Conservation (phyloP, 805 yeast species). For the Zygosaccharomyces siamensis region DNA sequence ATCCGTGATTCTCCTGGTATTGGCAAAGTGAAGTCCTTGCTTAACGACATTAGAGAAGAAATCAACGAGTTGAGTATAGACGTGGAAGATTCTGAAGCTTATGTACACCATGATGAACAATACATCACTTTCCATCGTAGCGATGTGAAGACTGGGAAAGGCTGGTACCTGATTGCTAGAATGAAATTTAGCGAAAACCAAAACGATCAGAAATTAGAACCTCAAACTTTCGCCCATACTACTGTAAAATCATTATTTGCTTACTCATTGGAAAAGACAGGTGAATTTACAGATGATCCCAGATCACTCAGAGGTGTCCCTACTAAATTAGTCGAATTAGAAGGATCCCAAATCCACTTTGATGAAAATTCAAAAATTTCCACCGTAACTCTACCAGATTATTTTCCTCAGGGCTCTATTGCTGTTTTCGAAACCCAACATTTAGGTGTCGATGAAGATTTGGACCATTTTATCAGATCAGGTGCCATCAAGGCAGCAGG, state of each 20-base stretch:
- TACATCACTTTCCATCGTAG: slow-evolving; percentile 85
- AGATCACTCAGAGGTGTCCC: slow-evolving; percentile 58
- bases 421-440: slow-evolving; percentile 73
- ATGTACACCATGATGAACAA: slow-evolving; percentile 90
- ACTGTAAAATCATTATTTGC: slow-evolving; percentile 53
- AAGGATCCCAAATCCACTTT: slow-evolving; percentile 44
- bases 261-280: slow-evolving; percentile 49
- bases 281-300: slow-evolving; percentile 41
- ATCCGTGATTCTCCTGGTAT: slow-evolving; percentile 54
- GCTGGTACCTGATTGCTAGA: slow-evolving; percentile 84
- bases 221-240: slow-evolving; percentile 57
- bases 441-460: slow-evolving; percentile 55
- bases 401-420: slow-evolving; percentile 87
- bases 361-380: slow-evolving; percentile 43
- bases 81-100: slow-evolving; percentile 75
- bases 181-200: slow-evolving; percentile 54
- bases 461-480: slow-evolving; percentile 62
- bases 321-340: slow-evolving; percentile 51
- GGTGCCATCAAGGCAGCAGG: slow-evolving; percentile 75
- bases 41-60: slow-evolving; percentile 53
- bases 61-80: slow-evolving; percentile 47
- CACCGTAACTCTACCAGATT: slow-evolving; percentile 50
- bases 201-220: slow-evolving; percentile 52
- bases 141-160: slow-evolving; percentile 78
- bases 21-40: slow-evolving; percentile 58